Conservation (phyloP, 1,139 yeast genomes). For the Hyphopichia buzzinii region DNA sequence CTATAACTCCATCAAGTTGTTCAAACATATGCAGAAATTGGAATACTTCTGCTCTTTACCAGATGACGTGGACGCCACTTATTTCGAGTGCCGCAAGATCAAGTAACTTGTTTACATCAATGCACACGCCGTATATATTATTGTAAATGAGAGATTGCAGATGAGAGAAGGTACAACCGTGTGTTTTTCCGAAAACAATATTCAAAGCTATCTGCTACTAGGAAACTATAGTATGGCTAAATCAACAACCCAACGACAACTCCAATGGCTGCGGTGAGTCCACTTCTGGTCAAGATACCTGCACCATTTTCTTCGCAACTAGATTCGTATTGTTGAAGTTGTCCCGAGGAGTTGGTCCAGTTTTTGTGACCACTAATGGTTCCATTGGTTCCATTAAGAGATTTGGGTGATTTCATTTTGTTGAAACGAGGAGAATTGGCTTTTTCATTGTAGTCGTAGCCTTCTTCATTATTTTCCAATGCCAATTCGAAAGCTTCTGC, state of each 20-base stretch:
- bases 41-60: slow-evolving; percentile 49
- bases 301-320: slow-evolving; percentile 1
- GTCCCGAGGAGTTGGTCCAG: slow-evolving; percentile 11
- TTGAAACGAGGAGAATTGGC: not conserved
- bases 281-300: slow-evolving; percentile 5
- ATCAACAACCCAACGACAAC: slow-evolving; percentile 20
- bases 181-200: too few species aligned
- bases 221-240: slow-evolving; percentile 5
- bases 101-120: not conserved
- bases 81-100: slow-evolving; percentile 48
- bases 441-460: slow-evolving; percentile 1
- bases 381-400: slow-evolving; percentile 6
- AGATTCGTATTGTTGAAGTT: slow-evolving; percentile 3
- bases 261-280: slow-evolving; percentile 19
- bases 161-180: slow-evolving; percentile 3
- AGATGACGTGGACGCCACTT: slow-evolving; percentile 45
- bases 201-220: too few species aligned
- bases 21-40: slow-evolving; percentile 45
- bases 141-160: slow-evolving; percentile 1
- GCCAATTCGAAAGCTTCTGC: slow-evolving; percentile 12
- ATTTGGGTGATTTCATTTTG: not conserved
- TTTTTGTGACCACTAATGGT: slow-evolving; percentile 14
- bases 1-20: slow-evolving; percentile 37
- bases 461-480: slow-evolving; percentile 3
- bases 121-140: not conserved